These are phyloP conservation scores for Mucor plumbeus DNA, from an alignment of 371 early-diverging fungal genomes.

Conservation along the genomic window DNA sequence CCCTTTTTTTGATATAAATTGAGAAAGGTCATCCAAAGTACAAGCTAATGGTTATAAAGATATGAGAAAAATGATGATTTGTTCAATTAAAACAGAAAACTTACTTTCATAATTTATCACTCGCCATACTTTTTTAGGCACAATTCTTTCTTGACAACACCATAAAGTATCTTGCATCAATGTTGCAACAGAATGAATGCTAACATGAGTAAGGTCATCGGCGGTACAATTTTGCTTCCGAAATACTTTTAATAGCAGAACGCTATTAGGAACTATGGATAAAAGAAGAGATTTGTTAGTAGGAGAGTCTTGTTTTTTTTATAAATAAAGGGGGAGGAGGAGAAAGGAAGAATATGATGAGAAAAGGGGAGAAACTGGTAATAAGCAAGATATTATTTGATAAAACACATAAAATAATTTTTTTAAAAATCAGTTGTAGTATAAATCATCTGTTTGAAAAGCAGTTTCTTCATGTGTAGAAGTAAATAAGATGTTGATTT, in stretches of 20 bases:
- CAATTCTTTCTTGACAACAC: slow-evolving; percentile 50
- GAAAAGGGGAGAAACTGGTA: neutral
- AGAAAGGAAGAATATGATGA: neutral
- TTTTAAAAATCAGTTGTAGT: neutral
- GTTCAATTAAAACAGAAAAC: neutral
- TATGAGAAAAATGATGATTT: neutral
- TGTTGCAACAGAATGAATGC: slow-evolving; percentile 55
- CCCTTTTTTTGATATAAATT: slow-evolving; percentile 25
- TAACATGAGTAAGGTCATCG: slow-evolving; percentile 40
- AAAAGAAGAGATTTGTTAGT: neutral
- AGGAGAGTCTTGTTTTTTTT: neutral
- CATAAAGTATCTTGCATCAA: slow-evolving; percentile 54
- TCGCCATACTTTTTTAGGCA: slow-evolving; percentile 51
- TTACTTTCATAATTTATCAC: slow-evolving; percentile 55
- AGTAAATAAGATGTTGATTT: slow-evolving; percentile 5
- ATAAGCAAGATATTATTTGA: neutral
- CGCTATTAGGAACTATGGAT: slow-evolving; percentile 42
- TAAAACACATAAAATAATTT: neutral
- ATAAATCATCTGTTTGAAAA: neutral
- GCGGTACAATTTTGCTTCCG: slow-evolving; percentile 37
- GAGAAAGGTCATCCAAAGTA: slow-evolving; percentile 13
- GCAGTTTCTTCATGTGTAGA: neutral
- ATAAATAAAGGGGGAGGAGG: neutral
- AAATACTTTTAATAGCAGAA: slow-evolving; percentile 47
- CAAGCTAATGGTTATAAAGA: slow-evolving; percentile 3